phyloP scores from a whole-genome alignment of 371 early-diverging fungal species.

The Mortierella sp. region DNA sequence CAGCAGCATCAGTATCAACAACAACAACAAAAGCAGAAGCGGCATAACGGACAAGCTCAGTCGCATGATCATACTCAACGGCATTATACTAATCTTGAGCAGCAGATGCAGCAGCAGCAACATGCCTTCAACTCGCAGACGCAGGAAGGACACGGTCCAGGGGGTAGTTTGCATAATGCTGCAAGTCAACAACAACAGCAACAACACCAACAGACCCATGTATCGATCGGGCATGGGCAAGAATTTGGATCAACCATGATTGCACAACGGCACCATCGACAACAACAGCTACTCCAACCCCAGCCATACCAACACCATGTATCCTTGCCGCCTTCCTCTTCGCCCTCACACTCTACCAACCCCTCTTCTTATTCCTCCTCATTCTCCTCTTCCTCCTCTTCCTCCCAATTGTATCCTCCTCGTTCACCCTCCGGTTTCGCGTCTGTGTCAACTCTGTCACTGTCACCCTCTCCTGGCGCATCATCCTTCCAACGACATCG shows the following conservation, averaged over 20 bases:
- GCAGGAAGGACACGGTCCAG: conserved; percentile 7
- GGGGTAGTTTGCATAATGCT: not conserved
- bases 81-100: not conserved
- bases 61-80: not conserved
- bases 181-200: not conserved
- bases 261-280: conserved; percentile 1
- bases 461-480: not conserved
- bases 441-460: too few relatives aligned
- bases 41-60: not conserved
- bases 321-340: conserved; percentile 7
- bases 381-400: not conserved
- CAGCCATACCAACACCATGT: not conserved
- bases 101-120: conserved; percentile 6
- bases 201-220: not conserved
- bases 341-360: not conserved
- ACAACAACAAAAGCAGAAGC: not conserved
- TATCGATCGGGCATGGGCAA: conserved; percentile 8
- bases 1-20: conserved; percentile 5
- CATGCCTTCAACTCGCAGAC: not conserved
- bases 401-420: not conserved
- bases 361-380: conserved; percentile 6
- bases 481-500: conserved; percentile 13
- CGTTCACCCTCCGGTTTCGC: not conserved
- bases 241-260: conserved; percentile 4
- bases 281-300: not conserved